Percentiles rank a stretch among this genome's conserved stretches.
phyloP scores from a whole-genome alignment of 441 rosid species.

The Populus hybrid region DNA sequence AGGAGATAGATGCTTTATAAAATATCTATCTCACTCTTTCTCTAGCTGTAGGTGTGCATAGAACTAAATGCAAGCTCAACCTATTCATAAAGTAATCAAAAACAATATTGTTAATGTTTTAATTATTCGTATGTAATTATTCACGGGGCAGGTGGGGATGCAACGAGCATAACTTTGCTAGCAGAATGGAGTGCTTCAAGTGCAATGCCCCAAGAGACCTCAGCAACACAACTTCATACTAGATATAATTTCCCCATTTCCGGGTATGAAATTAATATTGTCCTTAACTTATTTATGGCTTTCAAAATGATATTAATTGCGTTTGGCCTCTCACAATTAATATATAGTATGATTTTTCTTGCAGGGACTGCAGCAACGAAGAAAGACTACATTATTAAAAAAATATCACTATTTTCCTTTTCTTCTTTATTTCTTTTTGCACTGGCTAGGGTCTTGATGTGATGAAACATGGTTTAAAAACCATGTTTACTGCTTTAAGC shows the following conservation, averaged over 20 bases:
- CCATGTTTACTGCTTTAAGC: conserved; percentile 13
- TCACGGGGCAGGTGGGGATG: conserved; percentile 54
- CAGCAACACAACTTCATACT: conserved; percentile 52
- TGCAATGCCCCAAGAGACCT: conserved; percentile 85
- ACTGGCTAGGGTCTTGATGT: conserved; percentile 16
- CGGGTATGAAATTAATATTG: conserved; percentile 27
- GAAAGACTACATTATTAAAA: conserved; percentile 13
- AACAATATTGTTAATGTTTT: not conserved
- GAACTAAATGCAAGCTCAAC: no score
- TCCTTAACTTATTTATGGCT: no score
- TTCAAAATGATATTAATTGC: not conserved
- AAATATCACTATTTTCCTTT: conserved; percentile 2
- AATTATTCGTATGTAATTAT: not conserved
- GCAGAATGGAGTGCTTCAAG: conserved; percentile 81
- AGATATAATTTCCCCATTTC: conserved; percentile 27
- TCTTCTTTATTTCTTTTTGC: conserved; percentile 18
- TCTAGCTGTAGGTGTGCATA: not conserved
- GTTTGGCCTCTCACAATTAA: not conserved
- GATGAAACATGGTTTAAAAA: conserved; percentile 20
- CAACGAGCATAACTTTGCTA: conserved; percentile 87
- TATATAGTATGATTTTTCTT: not conserved
- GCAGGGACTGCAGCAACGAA: conserved; percentile 35
- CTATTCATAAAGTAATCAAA: no score
- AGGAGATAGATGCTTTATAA: no score
- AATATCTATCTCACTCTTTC: no score